Percentiles rank a stretch among this genome's conserved stretches.
phyloP scores from a whole-genome alignment of 2,329 filamentous ascomycete species.

The Botrytis byssoidea region DNA sequence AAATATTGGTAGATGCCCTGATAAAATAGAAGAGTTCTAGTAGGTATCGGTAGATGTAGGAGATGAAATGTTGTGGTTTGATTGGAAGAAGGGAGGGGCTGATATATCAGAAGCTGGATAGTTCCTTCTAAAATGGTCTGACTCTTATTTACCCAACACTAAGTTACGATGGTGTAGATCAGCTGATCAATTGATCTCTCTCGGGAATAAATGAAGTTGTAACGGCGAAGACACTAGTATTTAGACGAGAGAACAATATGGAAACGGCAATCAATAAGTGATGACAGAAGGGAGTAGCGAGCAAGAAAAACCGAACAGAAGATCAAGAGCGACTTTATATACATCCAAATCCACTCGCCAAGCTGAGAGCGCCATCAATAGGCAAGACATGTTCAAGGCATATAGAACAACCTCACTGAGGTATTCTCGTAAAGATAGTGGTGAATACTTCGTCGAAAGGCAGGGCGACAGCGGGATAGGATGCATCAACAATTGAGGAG shows the following conservation, averaged over 20 bases:
- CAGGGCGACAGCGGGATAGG: neutral
- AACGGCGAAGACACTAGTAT: neutral
- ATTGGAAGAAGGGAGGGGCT: neutral
- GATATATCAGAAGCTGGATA: neutral
- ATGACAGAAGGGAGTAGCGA: neutral
- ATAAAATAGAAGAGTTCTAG: neutral
- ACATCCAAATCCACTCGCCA: neutral
- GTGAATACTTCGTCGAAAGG: neutral
- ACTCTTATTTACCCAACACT: neutral
- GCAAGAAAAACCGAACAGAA: neutral
- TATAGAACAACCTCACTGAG: neutral
- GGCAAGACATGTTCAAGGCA: neutral
- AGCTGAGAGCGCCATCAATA: neutral
- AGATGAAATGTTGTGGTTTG: neutral
- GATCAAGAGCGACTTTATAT: neutral
- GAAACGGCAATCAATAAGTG: neutral
- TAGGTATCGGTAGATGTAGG: neutral
- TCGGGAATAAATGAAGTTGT: neutral
- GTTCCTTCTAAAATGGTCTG: neutral
- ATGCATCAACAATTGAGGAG: neutral
- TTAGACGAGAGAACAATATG: neutral
- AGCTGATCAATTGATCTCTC: neutral
- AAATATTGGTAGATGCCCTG: neutral
- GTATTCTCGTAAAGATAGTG: neutral
- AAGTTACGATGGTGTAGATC: neutral